Base-by-base conservation (phyloP, 1,139 yeast species). In the Sugiyamaella pinicola region DNA sequence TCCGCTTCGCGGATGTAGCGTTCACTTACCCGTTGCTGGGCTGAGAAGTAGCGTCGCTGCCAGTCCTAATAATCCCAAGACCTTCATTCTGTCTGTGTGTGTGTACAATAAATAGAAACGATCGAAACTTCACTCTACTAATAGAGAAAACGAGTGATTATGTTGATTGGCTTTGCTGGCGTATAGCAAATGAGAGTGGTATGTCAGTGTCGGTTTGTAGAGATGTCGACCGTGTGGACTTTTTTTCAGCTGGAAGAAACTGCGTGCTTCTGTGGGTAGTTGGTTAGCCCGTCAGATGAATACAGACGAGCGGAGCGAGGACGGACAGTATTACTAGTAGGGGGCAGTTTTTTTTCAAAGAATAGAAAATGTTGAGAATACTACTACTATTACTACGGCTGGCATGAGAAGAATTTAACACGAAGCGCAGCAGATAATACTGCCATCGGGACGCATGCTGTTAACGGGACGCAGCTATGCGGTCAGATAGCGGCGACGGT, bases 41-140 rank as follows among this genome's bases (percentile, higher is more conserved):
- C 44, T n/a, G 10, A 26, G 8, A 17, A 24, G 6, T 13, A 40
- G 44, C 22, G n/a, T 7, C 9, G 31, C 34, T 13, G 15, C 8
- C 10, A 13, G 3, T n/a, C 15, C 24, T 24, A 44, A 22, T 21
- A 34, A 21, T 7, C 17, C 33, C 29, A 21, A 44, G 18, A 26
- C 13, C 41, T 44, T 44, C 48, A 44, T 41, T 24, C 12, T 18
- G 35, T 18, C 7, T 44, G 33, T 44, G 33, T 38, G 17, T 38
- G 37, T 4, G 12, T 22, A 22, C 6, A 22, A 40, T 13, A 40
- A 24, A 40, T 40, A 26, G 15, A 29, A 41, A 41, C 35, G 35
- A 17, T 21, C 17, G 42, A 21, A n/a, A 17, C n/a, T 24, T 9
- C 8, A 35, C 39, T 35, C 39, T 35, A 12, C 21, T n/a, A 35